A percentile compares a stretch with the other conserved stretches of the same genome.
These are phyloP conservation scores for Tetracladium setigerum DNA, from an alignment of 495 filamentous ascomycete genomes.

Conservation along the genomic window DNA sequence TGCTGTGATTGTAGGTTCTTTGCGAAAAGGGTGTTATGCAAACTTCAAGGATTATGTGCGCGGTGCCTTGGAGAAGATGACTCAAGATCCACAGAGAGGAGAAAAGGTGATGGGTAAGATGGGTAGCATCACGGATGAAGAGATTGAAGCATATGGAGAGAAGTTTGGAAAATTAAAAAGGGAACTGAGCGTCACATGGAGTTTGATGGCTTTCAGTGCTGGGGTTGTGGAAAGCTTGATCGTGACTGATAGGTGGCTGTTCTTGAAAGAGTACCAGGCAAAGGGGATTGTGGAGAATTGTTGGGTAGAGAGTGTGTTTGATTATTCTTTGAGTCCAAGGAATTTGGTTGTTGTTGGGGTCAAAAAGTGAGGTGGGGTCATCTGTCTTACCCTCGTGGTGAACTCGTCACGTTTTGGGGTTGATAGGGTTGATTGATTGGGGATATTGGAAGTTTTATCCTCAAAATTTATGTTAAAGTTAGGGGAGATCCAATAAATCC, in stretches of 20 bases:
- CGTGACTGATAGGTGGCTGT: slow-evolving; percentile 88
- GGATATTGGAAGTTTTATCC: too few relatives aligned
- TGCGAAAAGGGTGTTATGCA: slow-evolving; percentile 72
- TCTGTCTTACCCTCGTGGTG: too few relatives aligned
- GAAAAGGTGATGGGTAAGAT: slow-evolving; percentile 52
- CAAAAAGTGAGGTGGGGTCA: slow-evolving; percentile 42
- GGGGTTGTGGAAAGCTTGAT: slow-evolving; percentile 81
- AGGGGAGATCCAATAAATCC: too few relatives aligned
- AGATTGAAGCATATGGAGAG: slow-evolving; percentile 61
- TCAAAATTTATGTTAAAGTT: too few relatives aligned
- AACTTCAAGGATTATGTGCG: slow-evolving; percentile 71
- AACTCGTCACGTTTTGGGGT: too few relatives aligned
- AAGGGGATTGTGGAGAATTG: slow-evolving; percentile 54
- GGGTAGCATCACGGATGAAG: slow-evolving; percentile 58
- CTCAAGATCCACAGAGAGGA: slow-evolving; percentile 47
- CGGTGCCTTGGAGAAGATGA: slow-evolving; percentile 70
- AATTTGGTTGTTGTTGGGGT: slow-evolving; percentile 88
- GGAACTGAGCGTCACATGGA: slow-evolving; percentile 82
- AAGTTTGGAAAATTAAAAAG: slow-evolving; percentile 60
- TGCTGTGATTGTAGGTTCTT: slow-evolving; percentile 77
- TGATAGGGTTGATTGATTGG: too few relatives aligned
- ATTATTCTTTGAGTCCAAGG: slow-evolving; percentile 78
- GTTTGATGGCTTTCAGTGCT: slow-evolving; percentile 90
- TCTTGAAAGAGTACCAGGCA: slow-evolving; percentile 63
- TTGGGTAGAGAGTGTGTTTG: slow-evolving; percentile 93